These are phyloP conservation scores for Talaromyces liani DNA, from an alignment of 495 filamentous ascomycete species.

Conservation along the genomic window DNA sequence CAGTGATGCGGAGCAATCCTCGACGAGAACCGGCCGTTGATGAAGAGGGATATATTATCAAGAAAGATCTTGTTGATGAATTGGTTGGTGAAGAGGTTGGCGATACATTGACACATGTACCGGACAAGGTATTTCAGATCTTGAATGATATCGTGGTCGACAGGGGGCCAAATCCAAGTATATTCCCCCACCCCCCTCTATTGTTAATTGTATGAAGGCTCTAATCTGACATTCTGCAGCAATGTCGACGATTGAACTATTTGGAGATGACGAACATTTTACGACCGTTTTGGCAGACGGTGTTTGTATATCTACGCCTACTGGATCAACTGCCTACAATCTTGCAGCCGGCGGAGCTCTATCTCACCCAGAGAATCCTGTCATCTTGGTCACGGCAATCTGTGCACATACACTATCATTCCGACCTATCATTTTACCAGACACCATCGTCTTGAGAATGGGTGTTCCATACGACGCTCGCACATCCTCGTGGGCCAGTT, in stretches of 20 bases:
- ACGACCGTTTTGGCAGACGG: constrained; percentile 83
- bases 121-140: constrained; percentile 77
- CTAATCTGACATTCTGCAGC: constrained; percentile 39
- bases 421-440: constrained; percentile 88
- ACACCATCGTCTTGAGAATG: constrained; percentile 85
- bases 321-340: constrained; percentile 94
- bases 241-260: constrained; percentile 82
- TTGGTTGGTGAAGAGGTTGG: constrained; percentile 77
- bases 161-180: constrained; percentile 82
- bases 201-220: not conserved
- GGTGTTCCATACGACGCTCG: constrained; percentile 91
- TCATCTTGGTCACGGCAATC: constrained; percentile 91
- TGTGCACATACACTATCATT: constrained; percentile 95
- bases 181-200: constrained; percentile 24
- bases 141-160: constrained; percentile 91
- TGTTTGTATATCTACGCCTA: constrained; percentile 84
- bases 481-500: constrained; percentile 89
- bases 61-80: constrained; percentile 78
- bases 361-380: constrained; percentile 94
- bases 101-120: constrained; percentile 71
- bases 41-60: constrained; percentile 16
- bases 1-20: constrained; percentile 76
- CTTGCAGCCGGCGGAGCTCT: constrained; percentile 92
- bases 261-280: constrained; percentile 93
- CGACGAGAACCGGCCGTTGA: constrained; percentile 15